Conservation (phyloP, 2,329 filamentous ascomycete species). For the Diaporthe eres region DNA sequence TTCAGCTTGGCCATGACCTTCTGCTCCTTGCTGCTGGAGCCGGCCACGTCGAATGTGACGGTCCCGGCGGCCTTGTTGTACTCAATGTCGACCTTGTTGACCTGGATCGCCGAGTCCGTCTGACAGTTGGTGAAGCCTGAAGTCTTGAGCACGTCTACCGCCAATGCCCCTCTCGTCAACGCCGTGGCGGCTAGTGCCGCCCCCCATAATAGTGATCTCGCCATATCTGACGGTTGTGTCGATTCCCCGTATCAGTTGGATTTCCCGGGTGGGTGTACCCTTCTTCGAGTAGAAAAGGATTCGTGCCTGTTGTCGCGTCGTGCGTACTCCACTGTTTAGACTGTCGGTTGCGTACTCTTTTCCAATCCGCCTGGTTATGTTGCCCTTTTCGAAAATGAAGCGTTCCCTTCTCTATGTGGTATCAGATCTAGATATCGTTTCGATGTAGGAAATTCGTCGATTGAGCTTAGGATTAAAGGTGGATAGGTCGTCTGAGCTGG, state of each 20-base stretch:
- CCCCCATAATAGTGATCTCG: constrained; percentile 44
- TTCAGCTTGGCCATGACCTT: constrained; percentile 84
- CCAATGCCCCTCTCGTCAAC: constrained; percentile 66
- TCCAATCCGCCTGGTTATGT: constrained; percentile 33
- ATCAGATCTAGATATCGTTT: constrained; percentile 38
- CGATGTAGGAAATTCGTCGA: constrained; percentile 38
- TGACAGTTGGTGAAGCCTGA: constrained; percentile 84
- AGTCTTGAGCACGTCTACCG: constrained; percentile 82
- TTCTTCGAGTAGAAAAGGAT: constrained; percentile 28
- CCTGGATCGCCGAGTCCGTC: constrained; percentile 71
- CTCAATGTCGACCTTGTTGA: constrained; percentile 81
- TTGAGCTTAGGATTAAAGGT: constrained; percentile 40
- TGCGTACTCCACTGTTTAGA: background rate
- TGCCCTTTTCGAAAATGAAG: constrained; percentile 34
- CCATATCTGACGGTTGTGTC: constrained; percentile 43
- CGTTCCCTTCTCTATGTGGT: constrained; percentile 41
- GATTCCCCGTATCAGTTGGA: constrained; percentile 5
- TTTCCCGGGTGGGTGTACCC: constrained; percentile 11
- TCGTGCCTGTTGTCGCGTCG: constrained; percentile 16
- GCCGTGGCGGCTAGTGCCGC: constrained; percentile 53
- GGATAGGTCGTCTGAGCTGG: constrained; percentile 41
- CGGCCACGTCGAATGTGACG: constrained; percentile 86
- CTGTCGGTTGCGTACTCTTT: constrained; percentile 37
- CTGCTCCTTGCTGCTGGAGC: constrained; percentile 79
- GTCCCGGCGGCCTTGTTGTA: constrained; percentile 83